These are phyloP conservation scores for Candida silvicultrix DNA, from an alignment of 805 yeast genomes.

Conservation along the genomic window DNA sequence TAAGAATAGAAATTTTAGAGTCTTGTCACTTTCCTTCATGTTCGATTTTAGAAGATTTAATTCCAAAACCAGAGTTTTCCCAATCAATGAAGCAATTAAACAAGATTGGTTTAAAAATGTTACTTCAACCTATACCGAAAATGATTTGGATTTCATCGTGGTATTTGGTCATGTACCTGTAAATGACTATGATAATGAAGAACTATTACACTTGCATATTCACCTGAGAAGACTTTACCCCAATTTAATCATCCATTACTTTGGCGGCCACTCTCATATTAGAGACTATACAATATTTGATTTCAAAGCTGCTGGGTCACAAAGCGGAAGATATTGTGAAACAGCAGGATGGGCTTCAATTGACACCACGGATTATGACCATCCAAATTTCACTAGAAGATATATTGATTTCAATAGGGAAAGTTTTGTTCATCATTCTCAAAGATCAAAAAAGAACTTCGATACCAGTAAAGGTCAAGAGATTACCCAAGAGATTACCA, in stretches of 20 bases:
- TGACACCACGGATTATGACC: conserved; percentile 22
- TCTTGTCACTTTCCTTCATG: conserved; percentile 71
- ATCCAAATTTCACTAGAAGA: conserved; percentile 43
- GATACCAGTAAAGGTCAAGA: conserved; percentile 49
- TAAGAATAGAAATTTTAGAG: conserved; percentile 37
- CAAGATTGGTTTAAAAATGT: conserved; percentile 61
- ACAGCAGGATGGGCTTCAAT: conserved; percentile 86
- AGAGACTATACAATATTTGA: conserved; percentile 77
- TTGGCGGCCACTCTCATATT: conserved; percentile 94
- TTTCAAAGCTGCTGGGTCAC: conserved; percentile 63
- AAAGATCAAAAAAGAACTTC: conserved; percentile 27
- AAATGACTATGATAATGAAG: conserved; percentile 27
- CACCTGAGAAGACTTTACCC: conserved; percentile 56
- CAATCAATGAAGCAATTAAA: conserved; percentile 45
- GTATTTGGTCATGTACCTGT: conserved; percentile 80
- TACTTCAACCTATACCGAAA: conserved; percentile 26
- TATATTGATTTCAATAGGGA: conserved; percentile 79
- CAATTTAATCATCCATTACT: conserved; percentile 62
- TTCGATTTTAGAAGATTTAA: conserved; percentile 69
- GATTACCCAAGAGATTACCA: conserved; percentile 38
- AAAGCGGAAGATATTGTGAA: conserved; percentile 90
- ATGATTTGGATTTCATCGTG: conserved; percentile 56
- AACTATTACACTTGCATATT: conserved; percentile 29
- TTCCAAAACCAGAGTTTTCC: conserved; percentile 54
- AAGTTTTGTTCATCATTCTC: conserved; percentile 63